Base-by-base conservation (phyloP, 116 monocot genomes). In the Cymodocea nodosa region DNA sequence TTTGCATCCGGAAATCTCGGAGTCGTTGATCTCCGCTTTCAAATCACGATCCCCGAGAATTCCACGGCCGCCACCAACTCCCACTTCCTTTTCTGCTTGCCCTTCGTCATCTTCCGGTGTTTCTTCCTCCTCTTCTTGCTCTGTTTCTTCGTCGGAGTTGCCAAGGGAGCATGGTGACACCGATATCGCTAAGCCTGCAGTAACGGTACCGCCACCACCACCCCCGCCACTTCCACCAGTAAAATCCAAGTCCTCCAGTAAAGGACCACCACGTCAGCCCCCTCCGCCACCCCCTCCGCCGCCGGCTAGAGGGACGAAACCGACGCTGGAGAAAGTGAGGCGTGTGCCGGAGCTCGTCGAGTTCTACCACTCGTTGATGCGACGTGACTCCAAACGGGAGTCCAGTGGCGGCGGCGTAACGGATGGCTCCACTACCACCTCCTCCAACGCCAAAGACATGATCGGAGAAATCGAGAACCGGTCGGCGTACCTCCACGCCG, bases 391-490 rank as follows among this genome's bases (percentile, higher is more conserved):
- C 12, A 90, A 76, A 76, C 68, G 85, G 72, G 88, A 90, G 23
- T 51, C 73, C 19, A 76, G 71, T 25, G 61, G 70, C 48, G 57
- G 68, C 48, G 85, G 62, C 6, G 19, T 78, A 4, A 50, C 62
- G 50, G 59, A 70, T 12, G 62, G 25, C 6, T 14, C 75, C 6
- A 53, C 36, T 34, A 37, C 50, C 2, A 19, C 76, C 3, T 62
- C 76, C 22, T 78, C 85, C 12, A 86, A 71, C 49, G 73, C 87
- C 24, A 75, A 90, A 53, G 79, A 84, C 77, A 97, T 97, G 95
- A 97, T 97, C 74, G 95, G 95, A 22, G 95, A 97, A 78, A 97
- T 90, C 74, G 95, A 97, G 76, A 97, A 97, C 74, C 91, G 95
- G 6, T 97, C 95, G 11, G 67, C 95, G 61, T 83, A 90, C 74